These are phyloP conservation scores for Pseudohyphozyma bogoriensis DNA, from an alignment of 768 basidiomycete species.

Conservation along the genomic window DNA sequence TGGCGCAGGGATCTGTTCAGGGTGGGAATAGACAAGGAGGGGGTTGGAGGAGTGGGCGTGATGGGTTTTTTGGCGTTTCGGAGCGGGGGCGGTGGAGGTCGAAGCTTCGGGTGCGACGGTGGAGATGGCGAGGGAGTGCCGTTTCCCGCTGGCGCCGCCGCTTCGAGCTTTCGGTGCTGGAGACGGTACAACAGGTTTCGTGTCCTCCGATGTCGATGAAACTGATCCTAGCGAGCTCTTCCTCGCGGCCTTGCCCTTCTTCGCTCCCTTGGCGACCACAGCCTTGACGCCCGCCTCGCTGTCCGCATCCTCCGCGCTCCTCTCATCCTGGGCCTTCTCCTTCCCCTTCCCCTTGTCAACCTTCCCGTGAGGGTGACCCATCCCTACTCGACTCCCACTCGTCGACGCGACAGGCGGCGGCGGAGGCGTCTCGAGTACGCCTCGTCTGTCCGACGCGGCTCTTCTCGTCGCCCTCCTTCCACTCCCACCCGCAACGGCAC, in stretches of 20 bases:
- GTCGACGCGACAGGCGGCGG: neutral
- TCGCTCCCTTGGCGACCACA: neutral
- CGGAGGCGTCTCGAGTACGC: neutral
- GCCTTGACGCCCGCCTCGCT: neutral
- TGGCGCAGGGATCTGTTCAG: conserved; percentile 53
- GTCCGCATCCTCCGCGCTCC: neutral
- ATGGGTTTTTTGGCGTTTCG: neutral
- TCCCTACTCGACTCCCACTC: neutral
- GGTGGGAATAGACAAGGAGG: conserved; percentile 49
- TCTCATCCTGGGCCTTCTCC: neutral
- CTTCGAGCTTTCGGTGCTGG: no score
- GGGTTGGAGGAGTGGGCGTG: conserved; percentile 34
- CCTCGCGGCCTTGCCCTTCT: neutral
- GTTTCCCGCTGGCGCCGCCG: neutral
- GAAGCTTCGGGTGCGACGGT: neutral
- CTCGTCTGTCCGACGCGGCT: conserved; percentile 15
- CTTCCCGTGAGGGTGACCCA: neutral
- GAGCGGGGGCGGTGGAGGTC: neutral
- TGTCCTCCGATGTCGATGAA: no score
- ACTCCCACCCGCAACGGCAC: neutral
- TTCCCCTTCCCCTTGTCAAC: conserved; percentile 24
- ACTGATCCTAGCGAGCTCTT: neutral
- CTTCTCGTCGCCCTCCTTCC: conserved; percentile 11
- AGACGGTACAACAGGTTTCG: no score
- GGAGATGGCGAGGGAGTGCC: neutral